Base-by-base conservation (phyloP, 2,329 filamentous ascomycete genomes). In the Trematosphaeria pertusa region DNA sequence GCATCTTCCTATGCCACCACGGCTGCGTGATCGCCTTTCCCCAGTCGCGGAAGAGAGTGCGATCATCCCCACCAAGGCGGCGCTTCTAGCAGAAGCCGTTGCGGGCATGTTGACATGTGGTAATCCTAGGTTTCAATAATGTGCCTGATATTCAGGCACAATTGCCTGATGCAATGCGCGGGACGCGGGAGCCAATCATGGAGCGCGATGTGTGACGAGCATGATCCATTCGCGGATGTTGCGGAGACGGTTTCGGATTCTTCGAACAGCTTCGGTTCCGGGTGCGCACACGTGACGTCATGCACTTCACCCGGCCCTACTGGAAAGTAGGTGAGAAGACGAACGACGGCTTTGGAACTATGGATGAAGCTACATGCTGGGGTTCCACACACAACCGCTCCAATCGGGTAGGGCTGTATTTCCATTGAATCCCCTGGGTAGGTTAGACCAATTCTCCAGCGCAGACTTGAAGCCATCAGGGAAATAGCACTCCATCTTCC, bases 21-120 rank as follows among this genome's bases (percentile, higher is more conserved):
- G 8, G 28, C 22, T 42, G 50, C 48, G 28, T 58, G 55, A 58
- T 61, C 58, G 48, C 14, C 56, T 45, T 15, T 35, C 33, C 31
- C 21, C 22, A 18, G 11, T 15, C 31, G 26, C 31, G 17, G 21
- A 5, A 33, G 28, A 21, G 36, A 20, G 34, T 40, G 22, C 31
- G 36, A 37, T 6, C 14, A 31, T 19, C 37, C 17, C n/a, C 15
- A 33, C 38, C 19, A 19, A 20, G 18, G 24, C 20, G 15, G 19
- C 33, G 28, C 24, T 37, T 42, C 36, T 42, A 17, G 33, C 30
- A 31, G 24, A 38, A 17, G 38, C 12, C 32, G 40, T 46, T 50
- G 41, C 40, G 42, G 30, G 33, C 12, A 39, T 15, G 22, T 34
- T 18, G n/a, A 30, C 14, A 17, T 22, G 35, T 19, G 10, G 15